These are phyloP conservation scores for Ceratocystis destructans DNA, from an alignment of 2,329 filamentous ascomycete species.

Conservation along the genomic window DNA sequence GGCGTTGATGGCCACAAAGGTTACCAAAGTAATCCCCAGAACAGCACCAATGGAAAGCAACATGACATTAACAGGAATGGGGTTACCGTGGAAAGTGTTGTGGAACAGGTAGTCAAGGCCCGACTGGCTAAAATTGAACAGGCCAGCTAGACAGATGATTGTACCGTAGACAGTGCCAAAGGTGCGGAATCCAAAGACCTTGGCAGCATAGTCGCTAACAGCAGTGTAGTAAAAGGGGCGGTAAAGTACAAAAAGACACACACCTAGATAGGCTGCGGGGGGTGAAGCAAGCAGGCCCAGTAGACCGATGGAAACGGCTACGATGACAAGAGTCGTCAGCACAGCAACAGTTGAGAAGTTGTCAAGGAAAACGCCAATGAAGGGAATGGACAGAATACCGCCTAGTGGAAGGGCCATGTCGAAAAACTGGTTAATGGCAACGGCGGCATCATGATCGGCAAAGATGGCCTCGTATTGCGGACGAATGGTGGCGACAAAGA, in stretches of 20 bases:
- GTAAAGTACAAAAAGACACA: conserved; percentile 70
- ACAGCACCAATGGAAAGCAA: conserved; percentile 47
- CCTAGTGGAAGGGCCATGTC: conserved; percentile 66
- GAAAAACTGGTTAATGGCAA: conserved; percentile 68
- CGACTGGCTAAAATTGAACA: conserved; percentile 74
- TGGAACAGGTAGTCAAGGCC: conserved; percentile 69
- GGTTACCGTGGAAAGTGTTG: conserved; percentile 54
- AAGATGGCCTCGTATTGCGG: conserved; percentile 71
- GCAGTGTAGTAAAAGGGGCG: conserved; percentile 84
- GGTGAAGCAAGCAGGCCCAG: conserved; percentile 57
- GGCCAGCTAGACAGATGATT: conserved; percentile 71
- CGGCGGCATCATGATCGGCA: conserved; percentile 44
- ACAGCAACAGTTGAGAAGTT: conserved; percentile 59
- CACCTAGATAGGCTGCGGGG: conserved; percentile 62
- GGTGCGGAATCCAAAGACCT: conserved; percentile 82
- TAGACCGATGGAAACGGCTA: conserved; percentile 61
- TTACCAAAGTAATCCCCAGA: conserved; percentile 52
- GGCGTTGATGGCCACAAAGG: conserved; percentile 43
- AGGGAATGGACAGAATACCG: conserved; percentile 71
- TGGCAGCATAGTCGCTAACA: conserved; percentile 77
- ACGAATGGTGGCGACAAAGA: conserved; percentile 77
- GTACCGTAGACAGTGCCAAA: conserved; percentile 91
- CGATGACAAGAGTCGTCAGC: conserved; percentile 52
- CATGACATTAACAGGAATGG: conserved; percentile 61
- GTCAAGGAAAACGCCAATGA: conserved; percentile 71